Evolutionary conservation across 2,329 filamentous ascomycete species (phyloP).

Genomic region (Arthrinium puccinioides): DNA sequence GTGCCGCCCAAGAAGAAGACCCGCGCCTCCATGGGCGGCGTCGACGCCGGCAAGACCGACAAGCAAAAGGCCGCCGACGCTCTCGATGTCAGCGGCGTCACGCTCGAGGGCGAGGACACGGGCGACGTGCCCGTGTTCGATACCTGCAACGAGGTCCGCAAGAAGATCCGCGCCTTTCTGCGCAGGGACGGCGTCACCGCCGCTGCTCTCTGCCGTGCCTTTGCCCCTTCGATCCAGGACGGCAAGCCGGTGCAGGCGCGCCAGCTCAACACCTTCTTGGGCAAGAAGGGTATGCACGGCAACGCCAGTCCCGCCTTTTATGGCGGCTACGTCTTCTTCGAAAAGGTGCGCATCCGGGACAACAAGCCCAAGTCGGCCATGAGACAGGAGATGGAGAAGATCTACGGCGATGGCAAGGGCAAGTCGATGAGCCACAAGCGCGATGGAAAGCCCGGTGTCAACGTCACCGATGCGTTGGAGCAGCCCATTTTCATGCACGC

Average conservation of each 20-base stretch:
- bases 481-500: conserved; percentile 3
- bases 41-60: conserved; percentile 9
- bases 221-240: conserved; percentile 29
- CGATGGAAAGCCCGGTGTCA: conserved; percentile 14
- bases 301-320: conserved; percentile 42
- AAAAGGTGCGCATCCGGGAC: conserved; percentile 47
- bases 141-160: conserved; percentile 49
- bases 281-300: conserved; percentile 39
- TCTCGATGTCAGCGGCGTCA: conserved; percentile 33
- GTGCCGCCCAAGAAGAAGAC: conserved; percentile 10
- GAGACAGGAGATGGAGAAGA: conserved; percentile 39
- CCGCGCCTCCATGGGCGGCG: conserved; percentile 7
- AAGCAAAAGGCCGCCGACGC: conserved; percentile 18
- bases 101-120: conserved; percentile 34
- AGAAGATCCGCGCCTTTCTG: conserved; percentile 47
- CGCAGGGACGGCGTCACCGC: conserved; percentile 36
- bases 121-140: conserved; percentile 43
- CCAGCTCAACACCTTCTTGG: conserved; percentile 40
- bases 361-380: conserved; percentile 44
- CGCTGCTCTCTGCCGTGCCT: conserved; percentile 38
- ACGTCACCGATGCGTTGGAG: conserved; percentile 7
- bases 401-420: conserved; percentile 28
- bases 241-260: conserved; percentile 23
- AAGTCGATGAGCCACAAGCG: conserved; percentile 42
- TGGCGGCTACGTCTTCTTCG: conserved; percentile 50